A percentile compares a stretch with the other conserved stretches of the same genome.
Evolutionary conservation across 2,329 filamentous ascomycete genomes (phyloP).

Genomic region (Lojkania enalia): DNA sequence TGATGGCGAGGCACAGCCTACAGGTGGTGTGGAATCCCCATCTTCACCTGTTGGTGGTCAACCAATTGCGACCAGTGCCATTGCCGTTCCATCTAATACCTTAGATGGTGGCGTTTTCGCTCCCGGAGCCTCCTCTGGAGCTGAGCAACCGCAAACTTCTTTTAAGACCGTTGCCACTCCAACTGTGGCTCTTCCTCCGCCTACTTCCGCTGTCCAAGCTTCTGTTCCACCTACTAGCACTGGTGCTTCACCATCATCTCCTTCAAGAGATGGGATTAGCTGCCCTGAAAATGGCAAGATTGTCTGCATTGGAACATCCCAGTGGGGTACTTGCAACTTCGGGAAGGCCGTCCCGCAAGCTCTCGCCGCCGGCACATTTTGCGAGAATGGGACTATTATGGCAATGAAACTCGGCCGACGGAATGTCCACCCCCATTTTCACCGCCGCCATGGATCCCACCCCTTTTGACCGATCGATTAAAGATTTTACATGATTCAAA

Average conservation of each 20-base stretch:
- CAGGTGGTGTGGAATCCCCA: neutral
- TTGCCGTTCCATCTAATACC: slow-evolving; percentile 1
- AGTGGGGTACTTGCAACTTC: slow-evolving; percentile 52
- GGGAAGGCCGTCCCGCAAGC: slow-evolving; percentile 46
- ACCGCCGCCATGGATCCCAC: slow-evolving; percentile 32
- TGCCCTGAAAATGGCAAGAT: slow-evolving; percentile 48
- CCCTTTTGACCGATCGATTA: slow-evolving; percentile 22
- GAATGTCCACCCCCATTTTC: slow-evolving; percentile 32
- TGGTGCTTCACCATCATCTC: slow-evolving; percentile 17
- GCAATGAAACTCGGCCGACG: slow-evolving; percentile 9
- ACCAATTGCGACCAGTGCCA: slow-evolving; percentile 9
- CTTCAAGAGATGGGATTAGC: neutral
- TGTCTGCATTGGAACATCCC: slow-evolving; percentile 48
- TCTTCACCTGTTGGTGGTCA: slow-evolving; percentile 7
- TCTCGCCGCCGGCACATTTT: slow-evolving; percentile 48
- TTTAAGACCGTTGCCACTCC: slow-evolving; percentile 6
- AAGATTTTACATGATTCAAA: no score
- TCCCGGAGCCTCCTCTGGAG: slow-evolving; percentile 36
- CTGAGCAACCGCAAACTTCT: slow-evolving; percentile 7
- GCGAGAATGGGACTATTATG: slow-evolving; percentile 41
- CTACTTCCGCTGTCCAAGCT: slow-evolving; percentile 18
- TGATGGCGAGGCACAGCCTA: neutral
- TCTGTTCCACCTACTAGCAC: slow-evolving; percentile 11
- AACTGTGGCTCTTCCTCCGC: slow-evolving; percentile 16
- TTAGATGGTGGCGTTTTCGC: slow-evolving; percentile 25